Conservation (phyloP, 2,329 filamentous ascomycete genomes). For the Penicillium sp. region DNA sequence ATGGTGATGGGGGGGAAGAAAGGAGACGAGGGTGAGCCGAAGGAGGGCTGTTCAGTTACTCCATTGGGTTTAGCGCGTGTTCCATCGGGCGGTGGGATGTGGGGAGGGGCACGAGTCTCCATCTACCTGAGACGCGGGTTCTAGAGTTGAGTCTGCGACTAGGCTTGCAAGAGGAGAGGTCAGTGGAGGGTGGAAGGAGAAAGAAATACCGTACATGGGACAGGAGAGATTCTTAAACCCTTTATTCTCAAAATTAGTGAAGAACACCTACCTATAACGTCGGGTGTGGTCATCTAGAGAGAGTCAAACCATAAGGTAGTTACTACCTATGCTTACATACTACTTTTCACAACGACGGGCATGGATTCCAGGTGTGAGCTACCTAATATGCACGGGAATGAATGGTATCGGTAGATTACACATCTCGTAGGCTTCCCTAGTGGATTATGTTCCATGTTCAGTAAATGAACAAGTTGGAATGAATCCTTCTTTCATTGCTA, state of each 20-base stretch:
- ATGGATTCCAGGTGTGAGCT: too few relatives aligned
- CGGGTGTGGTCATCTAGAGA: not conserved
- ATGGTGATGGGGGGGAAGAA: slow-evolving; percentile 9
- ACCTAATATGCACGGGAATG: not conserved
- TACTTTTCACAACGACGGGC: not conserved
- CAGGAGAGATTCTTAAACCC: too few relatives aligned
- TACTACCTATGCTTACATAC: not conserved
- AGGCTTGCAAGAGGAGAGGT: not conserved
- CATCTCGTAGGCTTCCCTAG: not conserved
- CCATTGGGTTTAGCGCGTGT: slow-evolving; percentile 24
- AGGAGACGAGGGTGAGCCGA: slow-evolving; percentile 25
- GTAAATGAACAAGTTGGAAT: not conserved
- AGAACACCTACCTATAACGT: not conserved
- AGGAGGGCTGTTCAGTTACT: slow-evolving; percentile 26
- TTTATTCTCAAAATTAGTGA: not conserved
- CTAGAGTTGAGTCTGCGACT: not conserved
- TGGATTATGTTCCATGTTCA: not conserved
- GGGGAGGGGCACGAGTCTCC: slow-evolving; percentile 25
- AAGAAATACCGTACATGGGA: too few relatives aligned
- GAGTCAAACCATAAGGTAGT: not conserved
- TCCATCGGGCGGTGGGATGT: slow-evolving; percentile 30
- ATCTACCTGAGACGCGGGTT: slow-evolving; percentile 4
- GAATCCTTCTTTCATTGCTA: not conserved
- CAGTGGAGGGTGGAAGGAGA: too few relatives aligned
- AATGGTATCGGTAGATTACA: not conserved